Evolutionary conservation across 2,329 filamentous ascomycete species (phyloP).

Genomic region (Purpureocillium takamizusanense): DNA sequence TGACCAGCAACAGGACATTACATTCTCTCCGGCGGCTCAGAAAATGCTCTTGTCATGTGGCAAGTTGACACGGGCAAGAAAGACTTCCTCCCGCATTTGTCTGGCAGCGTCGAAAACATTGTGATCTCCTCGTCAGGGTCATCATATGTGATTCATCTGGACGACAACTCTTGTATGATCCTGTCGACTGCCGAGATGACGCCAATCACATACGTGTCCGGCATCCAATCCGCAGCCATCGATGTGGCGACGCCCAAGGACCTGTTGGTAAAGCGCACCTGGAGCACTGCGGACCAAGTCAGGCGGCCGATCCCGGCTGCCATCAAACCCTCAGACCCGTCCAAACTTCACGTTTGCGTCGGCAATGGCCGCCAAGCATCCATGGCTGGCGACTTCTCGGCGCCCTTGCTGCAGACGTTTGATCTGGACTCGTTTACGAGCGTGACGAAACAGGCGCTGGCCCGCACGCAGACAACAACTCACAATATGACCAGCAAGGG

Average conservation of each 20-base stretch:
- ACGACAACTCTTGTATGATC: constrained; percentile 87
- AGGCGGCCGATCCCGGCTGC: constrained; percentile 47
- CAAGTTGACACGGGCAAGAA: constrained; percentile 80
- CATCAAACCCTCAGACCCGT: constrained; percentile 52
- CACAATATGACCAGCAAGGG: constrained; percentile 67
- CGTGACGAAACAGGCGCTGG: constrained; percentile 77
- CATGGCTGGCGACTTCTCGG: constrained; percentile 41
- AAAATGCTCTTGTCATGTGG: constrained; percentile 86
- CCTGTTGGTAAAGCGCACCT: constrained; percentile 42
- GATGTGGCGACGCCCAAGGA: constrained; percentile 41
- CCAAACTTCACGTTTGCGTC: constrained; percentile 60
- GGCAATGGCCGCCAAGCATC: constrained; percentile 50
- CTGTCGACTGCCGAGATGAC: constrained; percentile 83
- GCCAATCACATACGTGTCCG: constrained; percentile 74
- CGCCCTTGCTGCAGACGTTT: constrained; percentile 68
- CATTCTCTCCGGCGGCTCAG: constrained; percentile 82
- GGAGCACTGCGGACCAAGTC: constrained; percentile 32
- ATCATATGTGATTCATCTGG: constrained; percentile 75
- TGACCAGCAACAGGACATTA: constrained; percentile 63
- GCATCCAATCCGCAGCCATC: constrained; percentile 61
- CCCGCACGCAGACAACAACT: constrained; percentile 79
- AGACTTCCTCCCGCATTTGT: constrained; percentile 83
- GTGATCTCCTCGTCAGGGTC: constrained; percentile 71
- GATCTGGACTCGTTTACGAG: constrained; percentile 74
- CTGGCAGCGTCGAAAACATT: constrained; percentile 75